Percentiles rank a stretch among this genome's conserved stretches.
phyloP scores from a whole-genome alignment of 495 filamentous ascomycete genomes.

The Aspergillus steynii region DNA sequence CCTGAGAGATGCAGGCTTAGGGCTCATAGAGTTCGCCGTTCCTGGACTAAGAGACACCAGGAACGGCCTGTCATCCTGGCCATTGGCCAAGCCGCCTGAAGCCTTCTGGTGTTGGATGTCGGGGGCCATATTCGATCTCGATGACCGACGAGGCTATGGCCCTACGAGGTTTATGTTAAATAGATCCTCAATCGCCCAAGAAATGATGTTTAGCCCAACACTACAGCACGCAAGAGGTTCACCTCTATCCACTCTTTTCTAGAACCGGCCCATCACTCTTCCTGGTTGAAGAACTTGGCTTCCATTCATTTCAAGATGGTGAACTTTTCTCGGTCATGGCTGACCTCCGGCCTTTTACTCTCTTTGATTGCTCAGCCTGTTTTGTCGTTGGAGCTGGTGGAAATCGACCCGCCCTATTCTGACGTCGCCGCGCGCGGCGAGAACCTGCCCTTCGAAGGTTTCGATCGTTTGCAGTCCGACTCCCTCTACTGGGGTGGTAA shows the following conservation, averaged over 20 bases:
- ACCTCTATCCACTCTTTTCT: background rate
- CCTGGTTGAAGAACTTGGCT: background rate
- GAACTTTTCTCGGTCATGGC: conserved; percentile 9
- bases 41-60: background rate
- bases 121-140: background rate
- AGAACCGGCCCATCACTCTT: background rate
- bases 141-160: background rate
- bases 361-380: conserved; percentile 12
- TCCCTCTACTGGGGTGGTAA: conserved; percentile 23
- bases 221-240: background rate
- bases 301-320: conserved; percentile 14
- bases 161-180: background rate
- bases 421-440: background rate
- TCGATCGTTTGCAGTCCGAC: conserved; percentile 15
- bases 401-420: conserved; percentile 6
- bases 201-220: background rate
- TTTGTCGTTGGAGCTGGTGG: conserved; percentile 14
- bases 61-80: background rate
- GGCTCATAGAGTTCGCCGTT: background rate
- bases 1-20: background rate
- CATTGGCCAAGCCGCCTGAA: background rate
- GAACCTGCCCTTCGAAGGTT: background rate
- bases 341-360: conserved; percentile 15
- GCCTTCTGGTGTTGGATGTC: background rate
- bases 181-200: background rate